Base-by-base conservation (phyloP, 2,329 filamentous ascomycete species). In the Allantophomopsis cytisporea region DNA sequence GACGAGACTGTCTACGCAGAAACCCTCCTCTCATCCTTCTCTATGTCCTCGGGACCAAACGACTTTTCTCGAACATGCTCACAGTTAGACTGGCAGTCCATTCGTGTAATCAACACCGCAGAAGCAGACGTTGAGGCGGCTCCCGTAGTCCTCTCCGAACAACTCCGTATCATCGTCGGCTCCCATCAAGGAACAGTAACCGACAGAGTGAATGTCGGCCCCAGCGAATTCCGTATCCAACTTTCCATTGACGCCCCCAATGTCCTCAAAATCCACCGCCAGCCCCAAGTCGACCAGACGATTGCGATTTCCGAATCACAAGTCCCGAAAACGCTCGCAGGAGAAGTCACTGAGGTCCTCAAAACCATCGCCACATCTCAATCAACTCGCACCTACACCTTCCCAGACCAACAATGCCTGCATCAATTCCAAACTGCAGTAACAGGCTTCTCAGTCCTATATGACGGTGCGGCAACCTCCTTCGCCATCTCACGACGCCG, bases 401-500 rank as follows among this genome's bases (percentile, higher is more conserved):
- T 86, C 50, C 65, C 66, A n/a, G 71, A 66, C 31, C 58, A 80
- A 37, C 60, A 63, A 56, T 79, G 88, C 48, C 64, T 95, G 10
- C 87, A 94, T 55, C 63, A 67, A 7, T 94, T 94, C 58, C 75
- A 94, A 55, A 66, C 69, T 37, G 82, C 84, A 2, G 64, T 94
- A 41, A 94, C 86, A 0, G 85, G 87, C 0, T 93, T 82, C 58
- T 67, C 68, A 18, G 84, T 94, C 13, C 61, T 82, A 7, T 87
- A 80, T 48, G 82, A 86, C 54, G 76, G 76, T 6, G 60, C 83
- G 39, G 85, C 85, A 5, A 66, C 71, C 7, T 77, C 76, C 0
- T 84, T 94, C 57, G 78, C 81, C 42, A 94, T 94, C 47, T 79
- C 87, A 2, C 77, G 87, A 21, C 76, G 84, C 37, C 75, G 84